phyloP scores from a whole-genome alignment of 176 grass and related monocot species.

The Triticum timopheevii region DNA sequence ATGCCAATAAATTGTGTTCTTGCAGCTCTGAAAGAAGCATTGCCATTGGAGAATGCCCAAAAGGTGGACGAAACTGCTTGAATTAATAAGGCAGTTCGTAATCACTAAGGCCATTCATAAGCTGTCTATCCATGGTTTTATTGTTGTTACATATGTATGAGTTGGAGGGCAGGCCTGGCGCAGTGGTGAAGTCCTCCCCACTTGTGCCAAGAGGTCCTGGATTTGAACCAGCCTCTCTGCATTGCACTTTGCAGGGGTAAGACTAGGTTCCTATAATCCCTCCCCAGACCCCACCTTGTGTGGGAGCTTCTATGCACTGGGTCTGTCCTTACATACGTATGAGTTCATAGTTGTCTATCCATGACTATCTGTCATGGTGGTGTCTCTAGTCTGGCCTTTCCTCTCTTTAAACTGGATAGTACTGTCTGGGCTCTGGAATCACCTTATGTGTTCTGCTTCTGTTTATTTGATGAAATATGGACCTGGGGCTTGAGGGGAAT shows the following conservation, averaged over 20 bases:
- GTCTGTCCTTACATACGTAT: not conserved
- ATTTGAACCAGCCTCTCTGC: no score
- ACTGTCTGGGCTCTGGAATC: not conserved
- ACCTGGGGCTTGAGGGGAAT: not conserved
- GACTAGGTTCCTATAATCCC: no score
- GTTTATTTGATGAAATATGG: slow-evolving; percentile 7
- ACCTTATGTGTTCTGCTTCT: not conserved
- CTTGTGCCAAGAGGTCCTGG: no score
- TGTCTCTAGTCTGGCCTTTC: not conserved
- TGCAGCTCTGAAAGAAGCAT: not conserved
- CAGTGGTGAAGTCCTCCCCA: no score
- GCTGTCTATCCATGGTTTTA: no score
- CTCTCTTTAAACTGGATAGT: not conserved
- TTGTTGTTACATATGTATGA: no score
- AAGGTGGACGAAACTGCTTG: not conserved
- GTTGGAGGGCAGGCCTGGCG: no score
- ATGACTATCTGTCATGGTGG: not conserved
- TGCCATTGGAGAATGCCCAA: not conserved
- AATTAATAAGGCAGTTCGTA: not conserved
- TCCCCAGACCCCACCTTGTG: no score
- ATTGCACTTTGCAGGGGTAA: no score
- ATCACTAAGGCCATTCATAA: no score
- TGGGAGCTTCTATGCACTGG: no score
- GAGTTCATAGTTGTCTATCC: not conserved
- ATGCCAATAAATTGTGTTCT: not conserved